Base-by-base conservation (phyloP, 148 eudicot species). In the Gaultheria prostrata region DNA sequence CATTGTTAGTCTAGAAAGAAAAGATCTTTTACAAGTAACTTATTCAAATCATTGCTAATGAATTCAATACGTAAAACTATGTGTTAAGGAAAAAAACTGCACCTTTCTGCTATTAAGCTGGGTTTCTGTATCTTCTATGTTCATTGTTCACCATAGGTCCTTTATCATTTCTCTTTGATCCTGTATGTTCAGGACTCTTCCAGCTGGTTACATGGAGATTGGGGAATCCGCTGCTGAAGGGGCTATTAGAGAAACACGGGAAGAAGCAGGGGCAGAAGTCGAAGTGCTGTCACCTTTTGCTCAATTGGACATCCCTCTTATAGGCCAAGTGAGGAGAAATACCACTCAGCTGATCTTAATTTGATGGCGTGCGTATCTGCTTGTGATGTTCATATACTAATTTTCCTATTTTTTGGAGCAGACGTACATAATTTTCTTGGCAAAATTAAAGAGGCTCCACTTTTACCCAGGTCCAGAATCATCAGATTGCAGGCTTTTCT, bases 181-280 rank as follows among this genome's bases (percentile, higher is more conserved):
- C 30, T 82, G 24, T 45, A 3, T 65, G 59, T 45, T 33, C 81
- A 97, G 99, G 99, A 97, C 99, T 77, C 97, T 97, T 85, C 99
- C 98, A 74, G 98, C 98, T 90, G 99, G 98, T 87, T 97, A 91
- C 90, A 83, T 97, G 98, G 99, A 97, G 90, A 90, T 97, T 74
- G 99, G 99, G 24, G 99, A 97, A 85, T 97, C 99, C 82, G 99
- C 99, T 83, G 91, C 95, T 1, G 97, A 92, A 87, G 98, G 99
- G 28, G 99, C 99, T 81, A 88, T 87, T 26, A 90, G 98, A 88
- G 99, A 97, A 85, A 97, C 99, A 73, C 88, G 89, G 86, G 99
- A 97, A 90, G 99, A 97, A 84, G 98, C 98, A 43, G 90, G 94
- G 82, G 98, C 98, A 43, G 95, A 97, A 78, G 98, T 94, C 78